Conservation (phyloP, 2,329 filamentous ascomycete genomes). For the Microdochium paspali region DNA sequence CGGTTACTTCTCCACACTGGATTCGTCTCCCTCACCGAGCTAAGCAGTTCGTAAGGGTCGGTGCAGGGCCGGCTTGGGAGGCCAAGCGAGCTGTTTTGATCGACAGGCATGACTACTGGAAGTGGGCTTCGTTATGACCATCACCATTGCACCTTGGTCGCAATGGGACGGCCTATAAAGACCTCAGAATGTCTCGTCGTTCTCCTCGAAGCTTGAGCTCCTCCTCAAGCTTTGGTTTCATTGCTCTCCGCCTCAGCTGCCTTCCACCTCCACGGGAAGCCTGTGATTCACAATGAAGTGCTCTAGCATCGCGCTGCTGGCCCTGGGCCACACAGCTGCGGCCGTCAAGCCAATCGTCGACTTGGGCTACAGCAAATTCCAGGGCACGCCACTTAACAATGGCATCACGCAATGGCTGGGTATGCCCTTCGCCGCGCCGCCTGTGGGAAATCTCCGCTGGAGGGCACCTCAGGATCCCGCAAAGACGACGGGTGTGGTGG, state of each 20-base stretch:
- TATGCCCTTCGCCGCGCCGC: conserved; percentile 64
- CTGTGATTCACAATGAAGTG: neutral
- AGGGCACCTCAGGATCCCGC: conserved; percentile 55
- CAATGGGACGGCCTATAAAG: no score
- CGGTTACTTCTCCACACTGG: no score
- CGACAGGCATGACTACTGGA: no score
- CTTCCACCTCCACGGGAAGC: neutral
- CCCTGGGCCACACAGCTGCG: neutral
- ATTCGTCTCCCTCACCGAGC: no score
- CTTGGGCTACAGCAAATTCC: conserved; percentile 58
- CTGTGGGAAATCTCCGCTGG: conserved; percentile 57
- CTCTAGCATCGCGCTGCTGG: neutral
- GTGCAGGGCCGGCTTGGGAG: no score
- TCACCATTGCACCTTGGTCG: no score
- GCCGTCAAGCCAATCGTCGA: conserved; percentile 36
- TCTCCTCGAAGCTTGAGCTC: no score
- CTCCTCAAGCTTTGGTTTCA: neutral
- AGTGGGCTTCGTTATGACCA: no score
- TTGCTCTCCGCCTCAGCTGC: neutral
- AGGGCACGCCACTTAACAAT: conserved; percentile 41
- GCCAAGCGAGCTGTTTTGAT: no score
- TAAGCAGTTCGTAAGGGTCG: no score
- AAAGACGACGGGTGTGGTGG: conserved; percentile 30
- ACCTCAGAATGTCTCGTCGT: no score
- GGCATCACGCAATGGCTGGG: conserved; percentile 65